Base-by-base conservation (phyloP, 768 basidiomycete species). In the Mycena maculata region DNA sequence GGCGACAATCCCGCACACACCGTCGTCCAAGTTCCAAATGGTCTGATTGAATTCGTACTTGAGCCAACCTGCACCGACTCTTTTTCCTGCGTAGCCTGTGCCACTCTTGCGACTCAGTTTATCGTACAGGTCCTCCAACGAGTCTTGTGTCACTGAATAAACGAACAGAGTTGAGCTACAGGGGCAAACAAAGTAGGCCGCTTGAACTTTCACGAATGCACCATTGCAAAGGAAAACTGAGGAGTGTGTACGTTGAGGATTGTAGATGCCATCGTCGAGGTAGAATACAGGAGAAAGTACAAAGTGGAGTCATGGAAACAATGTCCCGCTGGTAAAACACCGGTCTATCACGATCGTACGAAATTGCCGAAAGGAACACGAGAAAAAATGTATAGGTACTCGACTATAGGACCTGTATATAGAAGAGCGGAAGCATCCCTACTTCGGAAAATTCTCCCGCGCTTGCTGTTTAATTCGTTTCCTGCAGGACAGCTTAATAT, bases 1-100 rank as follows among this genome's bases (percentile, higher is more conserved):
- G 20, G 15, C 57, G 22, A 58, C 41, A 23, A 44, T 33, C 31
- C n/a, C 30, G 33, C 18, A 76, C 81, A 73, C 73, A 92, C 95
- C 95, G 74, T 98, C 96, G 75, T 97, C 94, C 13, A 98, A 80
- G 73, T 92, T 92, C 93, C 93, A 98, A 53, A 93, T 77, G 0
- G 88, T 82, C 16, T 89, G 87, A 69, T 89, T 88, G 82, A 88
- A 96, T 67, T 92, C 87, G 75, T 98, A 98, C 73, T 95, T 94
- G 52, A 97, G 81, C 88, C 94, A 95, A 38, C 92, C 92, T 18
- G 91, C 83, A 31, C 88, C 89, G 22, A 95, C 87, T 22, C 87
- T 86, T 65, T 86, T 80, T 20, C 87, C 87, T 59, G 83, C 79
- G 73, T 89, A 90, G 23, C 87, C 87, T 0, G 83, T 82, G 45